These are phyloP conservation scores for Entophlyctis luteolus DNA, from an alignment of 192 early-diverging fungal species.

Conservation along the genomic window DNA sequence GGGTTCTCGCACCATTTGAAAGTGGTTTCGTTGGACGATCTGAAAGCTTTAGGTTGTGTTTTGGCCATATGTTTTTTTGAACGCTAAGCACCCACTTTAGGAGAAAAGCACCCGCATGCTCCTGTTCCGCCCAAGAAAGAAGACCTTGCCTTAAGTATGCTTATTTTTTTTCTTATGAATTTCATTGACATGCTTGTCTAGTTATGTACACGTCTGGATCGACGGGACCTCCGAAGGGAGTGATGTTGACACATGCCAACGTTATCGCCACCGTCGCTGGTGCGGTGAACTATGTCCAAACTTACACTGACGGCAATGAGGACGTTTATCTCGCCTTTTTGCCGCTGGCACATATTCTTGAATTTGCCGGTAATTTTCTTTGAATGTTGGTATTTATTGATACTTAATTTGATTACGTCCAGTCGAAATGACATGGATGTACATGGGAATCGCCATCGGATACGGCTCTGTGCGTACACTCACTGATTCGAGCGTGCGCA, in stretches of 20 bases:
- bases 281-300: too few species aligned
- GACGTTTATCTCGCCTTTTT: too few species aligned
- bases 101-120: slow-evolving; percentile 52
- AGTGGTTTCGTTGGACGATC: slow-evolving; percentile 48
- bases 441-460: slow-evolving; percentile 52
- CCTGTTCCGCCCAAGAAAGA: slow-evolving; percentile 59
- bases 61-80: background rate
- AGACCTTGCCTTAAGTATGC: slow-evolving; percentile 76
- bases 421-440: slow-evolving; percentile 60
- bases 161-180: background rate
- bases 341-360: background rate
- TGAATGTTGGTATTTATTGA: too few species aligned
- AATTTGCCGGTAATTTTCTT: slow-evolving; percentile 72
- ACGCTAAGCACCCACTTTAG: too few species aligned
- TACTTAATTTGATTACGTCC: too few species aligned
- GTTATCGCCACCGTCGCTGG: slow-evolving; percentile 81
- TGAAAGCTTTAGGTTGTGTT: slow-evolving; percentile 65
- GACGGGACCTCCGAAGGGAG: slow-evolving; percentile 92
- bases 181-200: too few species aligned
- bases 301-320: too few species aligned
- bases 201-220: slow-evolving; percentile 77
- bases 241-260: slow-evolving; percentile 77
- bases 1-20: too few species aligned
- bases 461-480: slow-evolving; percentile 64
- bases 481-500: slow-evolving; percentile 57